Conservation (phyloP, 345 rosid species). For the Eucalyptus pauciflora region DNA sequence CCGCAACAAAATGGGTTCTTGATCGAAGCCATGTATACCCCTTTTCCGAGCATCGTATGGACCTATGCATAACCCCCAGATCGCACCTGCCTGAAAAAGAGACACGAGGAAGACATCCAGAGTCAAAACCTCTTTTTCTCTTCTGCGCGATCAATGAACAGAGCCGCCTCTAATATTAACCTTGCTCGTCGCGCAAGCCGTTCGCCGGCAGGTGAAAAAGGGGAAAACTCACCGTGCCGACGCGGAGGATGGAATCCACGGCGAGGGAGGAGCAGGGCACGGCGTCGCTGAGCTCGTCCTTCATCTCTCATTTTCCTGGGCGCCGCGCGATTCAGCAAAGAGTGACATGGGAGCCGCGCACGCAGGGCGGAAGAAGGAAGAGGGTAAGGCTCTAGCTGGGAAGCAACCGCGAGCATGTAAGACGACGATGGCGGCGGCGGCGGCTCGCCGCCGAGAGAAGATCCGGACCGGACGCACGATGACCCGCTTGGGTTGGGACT, state of each 20-base stretch:
- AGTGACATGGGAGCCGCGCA: not conserved
- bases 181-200: not conserved
- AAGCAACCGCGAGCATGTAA: not conserved
- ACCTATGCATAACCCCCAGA: conserved; percentile 59
- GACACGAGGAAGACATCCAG: not conserved
- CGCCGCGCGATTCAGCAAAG: not conserved
- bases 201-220: not conserved
- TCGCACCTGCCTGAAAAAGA: conserved; percentile 57
- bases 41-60: conserved; percentile 46
- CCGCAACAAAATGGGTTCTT: not conserved
- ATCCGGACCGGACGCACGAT: not conserved
- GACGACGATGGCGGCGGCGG: not conserved
- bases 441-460: not conserved
- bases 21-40: conserved; percentile 14
- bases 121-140: not conserved
- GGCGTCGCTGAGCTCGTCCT: conserved; percentile 29
- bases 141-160: not conserved
- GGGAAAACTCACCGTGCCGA: conserved; percentile 35
- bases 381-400: not conserved
- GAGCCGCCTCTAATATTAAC: not conserved
- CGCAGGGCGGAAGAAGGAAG: not conserved
- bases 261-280: conserved; percentile 79
- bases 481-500: not conserved
- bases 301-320: conserved; percentile 25
- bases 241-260: conserved; percentile 50